These are phyloP conservation scores for Rhizophagus sp. DNA, from an alignment of 192 early-diverging fungal species.

Conservation along the genomic window DNA sequence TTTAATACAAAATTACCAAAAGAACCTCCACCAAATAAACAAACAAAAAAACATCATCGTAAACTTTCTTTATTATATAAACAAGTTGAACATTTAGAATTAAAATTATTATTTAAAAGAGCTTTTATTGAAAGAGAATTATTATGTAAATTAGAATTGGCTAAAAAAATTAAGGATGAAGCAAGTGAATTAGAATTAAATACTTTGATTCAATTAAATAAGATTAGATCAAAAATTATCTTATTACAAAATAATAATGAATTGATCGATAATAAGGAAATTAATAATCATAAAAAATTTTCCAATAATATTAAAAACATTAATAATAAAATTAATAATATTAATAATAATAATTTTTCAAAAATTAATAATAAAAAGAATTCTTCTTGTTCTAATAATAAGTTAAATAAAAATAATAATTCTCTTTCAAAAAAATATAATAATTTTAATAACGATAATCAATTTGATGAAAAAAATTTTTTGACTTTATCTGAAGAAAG, in stretches of 20 bases:
- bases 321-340: background rate
- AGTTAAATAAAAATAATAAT: too few relatives aligned
- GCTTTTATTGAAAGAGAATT: background rate
- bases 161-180: background rate
- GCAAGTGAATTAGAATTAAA: background rate
- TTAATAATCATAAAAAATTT: background rate
- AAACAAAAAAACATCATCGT: background rate
- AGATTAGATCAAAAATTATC: background rate
- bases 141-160: background rate
- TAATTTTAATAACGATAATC: too few relatives aligned
- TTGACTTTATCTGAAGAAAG: too few relatives aligned
- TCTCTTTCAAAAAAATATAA: too few relatives aligned
- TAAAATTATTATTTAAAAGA: background rate
- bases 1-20: background rate
- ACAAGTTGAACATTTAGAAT: background rate
- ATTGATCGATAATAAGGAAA: too few relatives aligned
- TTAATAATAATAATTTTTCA: too few relatives aligned
- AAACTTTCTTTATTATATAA: background rate
- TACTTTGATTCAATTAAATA: background rate
- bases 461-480: too few relatives aligned
- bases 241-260: background rate
- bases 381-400: too few relatives aligned
- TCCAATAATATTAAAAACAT: background rate
- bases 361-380: too few relatives aligned
- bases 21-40: background rate